Evolutionary conservation across 2,329 filamentous ascomycete genomes (phyloP).

Genomic region (Diplodia corticola): DNA sequence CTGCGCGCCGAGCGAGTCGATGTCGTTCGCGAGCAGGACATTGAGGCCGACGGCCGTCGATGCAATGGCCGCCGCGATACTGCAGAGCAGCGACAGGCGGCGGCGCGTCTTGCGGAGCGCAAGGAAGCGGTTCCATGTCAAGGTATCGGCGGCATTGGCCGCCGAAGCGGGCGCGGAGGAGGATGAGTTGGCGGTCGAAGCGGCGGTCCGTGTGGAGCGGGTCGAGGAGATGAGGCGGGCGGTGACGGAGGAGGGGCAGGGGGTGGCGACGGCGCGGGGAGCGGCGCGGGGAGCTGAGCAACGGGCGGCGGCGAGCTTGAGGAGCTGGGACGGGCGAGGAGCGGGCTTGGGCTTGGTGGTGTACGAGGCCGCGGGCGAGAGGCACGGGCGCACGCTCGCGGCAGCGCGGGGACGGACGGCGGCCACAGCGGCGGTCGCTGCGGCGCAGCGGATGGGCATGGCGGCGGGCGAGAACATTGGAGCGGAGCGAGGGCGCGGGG

Average conservation of each 20-base stretch:
- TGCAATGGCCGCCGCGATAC: constrained; percentile 63
- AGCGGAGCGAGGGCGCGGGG: not conserved
- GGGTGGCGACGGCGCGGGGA: not conserved
- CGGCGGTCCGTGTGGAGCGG: not conserved
- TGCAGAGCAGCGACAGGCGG: constrained; percentile 78
- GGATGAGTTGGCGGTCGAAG: not conserved
- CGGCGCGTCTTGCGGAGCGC: constrained; percentile 82
- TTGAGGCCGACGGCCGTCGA: constrained; percentile 64
- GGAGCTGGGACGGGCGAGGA: constrained; percentile 4
- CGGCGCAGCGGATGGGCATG: constrained; percentile 19
- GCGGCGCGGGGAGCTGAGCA: no score
- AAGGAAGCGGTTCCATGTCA: constrained; percentile 88
- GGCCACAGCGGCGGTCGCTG: constrained; percentile 2
- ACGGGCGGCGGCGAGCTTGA: constrained; percentile 2
- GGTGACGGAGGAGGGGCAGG: not conserved
- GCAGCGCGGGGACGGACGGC: constrained; percentile 16
- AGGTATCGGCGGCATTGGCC: constrained; percentile 28
- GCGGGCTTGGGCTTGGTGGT: not conserved
- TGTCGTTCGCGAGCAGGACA: constrained; percentile 68
- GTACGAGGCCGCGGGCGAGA: constrained; percentile 5
- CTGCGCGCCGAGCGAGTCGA: constrained; percentile 65
- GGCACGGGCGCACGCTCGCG: constrained; percentile 6
- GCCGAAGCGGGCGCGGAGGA: not conserved
- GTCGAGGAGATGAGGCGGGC: constrained; percentile 5
- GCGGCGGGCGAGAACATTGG: constrained; percentile 17